Conservation (phyloP, 1,139 yeast species). For the Hanseniaspora gamundiae region DNA sequence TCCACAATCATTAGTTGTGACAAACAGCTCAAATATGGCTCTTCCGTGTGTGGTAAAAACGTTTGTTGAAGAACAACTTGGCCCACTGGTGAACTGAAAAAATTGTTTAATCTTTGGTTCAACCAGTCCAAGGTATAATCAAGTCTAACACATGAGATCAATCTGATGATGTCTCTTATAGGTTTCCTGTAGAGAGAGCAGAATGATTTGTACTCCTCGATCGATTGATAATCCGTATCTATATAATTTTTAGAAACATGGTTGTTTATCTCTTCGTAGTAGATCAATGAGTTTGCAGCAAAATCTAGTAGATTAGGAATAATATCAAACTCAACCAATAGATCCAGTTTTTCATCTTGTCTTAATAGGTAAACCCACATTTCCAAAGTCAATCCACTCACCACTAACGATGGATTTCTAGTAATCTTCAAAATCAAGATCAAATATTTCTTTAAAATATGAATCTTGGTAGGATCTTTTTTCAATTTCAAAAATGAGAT, state of each 20-base stretch:
- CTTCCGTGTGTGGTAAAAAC: conserved; percentile 42
- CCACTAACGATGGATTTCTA: conserved; percentile 72
- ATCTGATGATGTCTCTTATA: conserved; percentile 81
- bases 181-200: conserved; percentile 70
- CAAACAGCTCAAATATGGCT: conserved; percentile 63
- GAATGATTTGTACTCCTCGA: conserved; percentile 69
- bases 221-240: conserved; percentile 78
- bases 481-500: conserved; percentile 10
- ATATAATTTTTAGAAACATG: conserved; percentile 53
- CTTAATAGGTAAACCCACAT: conserved; percentile 90
- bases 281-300: conserved; percentile 68
- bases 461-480: conserved; percentile 27
- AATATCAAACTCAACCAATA: conserved; percentile 32
- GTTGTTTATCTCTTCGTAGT: conserved; percentile 59
- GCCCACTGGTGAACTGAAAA: conserved; percentile 69
- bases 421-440: conserved; percentile 71
- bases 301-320: conserved; percentile 59
- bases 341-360: conserved; percentile 49
- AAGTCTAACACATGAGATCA: conserved; percentile 78
- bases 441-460: conserved; percentile 46
- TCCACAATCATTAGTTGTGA: conserved; percentile 82
- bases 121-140: conserved; percentile 76
- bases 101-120: conserved; percentile 56
- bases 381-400: conserved; percentile 81
- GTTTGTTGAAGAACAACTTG: conserved; percentile 45